Conservation (phyloP, 2,329 filamentous ascomycete species). For the Gremmenia infestans region DNA sequence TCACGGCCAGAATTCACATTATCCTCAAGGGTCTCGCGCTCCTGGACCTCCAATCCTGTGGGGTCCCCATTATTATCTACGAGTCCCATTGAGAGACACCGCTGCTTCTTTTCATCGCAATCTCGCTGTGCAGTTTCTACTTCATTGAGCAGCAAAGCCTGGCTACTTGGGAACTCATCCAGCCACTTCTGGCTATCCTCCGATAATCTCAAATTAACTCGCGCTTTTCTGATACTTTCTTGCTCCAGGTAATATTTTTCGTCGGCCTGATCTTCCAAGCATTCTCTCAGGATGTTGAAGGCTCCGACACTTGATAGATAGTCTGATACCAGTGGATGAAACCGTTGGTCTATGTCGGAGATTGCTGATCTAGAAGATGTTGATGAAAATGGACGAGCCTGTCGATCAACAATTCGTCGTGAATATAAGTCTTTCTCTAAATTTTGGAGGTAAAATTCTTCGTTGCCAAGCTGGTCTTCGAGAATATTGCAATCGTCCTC, state of each 20-base stretch:
- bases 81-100: slow-evolving; percentile 17
- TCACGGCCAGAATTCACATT: slow-evolving; percentile 3
- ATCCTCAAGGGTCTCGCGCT: not conserved
- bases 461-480: slow-evolving; percentile 11
- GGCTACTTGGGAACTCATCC: slow-evolving; percentile 6
- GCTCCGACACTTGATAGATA: slow-evolving; percentile 16
- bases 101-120: slow-evolving; percentile 2
- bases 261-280: slow-evolving; percentile 9
- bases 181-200: slow-evolving; percentile 18
- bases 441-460: slow-evolving; percentile 11
- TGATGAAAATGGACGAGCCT: no score
- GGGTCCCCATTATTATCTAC: slow-evolving; percentile 23
- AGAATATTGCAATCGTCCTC: slow-evolving; percentile 20
- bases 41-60: slow-evolving; percentile 7
- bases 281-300: slow-evolving; percentile 18
- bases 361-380: no score
- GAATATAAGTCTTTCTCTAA: slow-evolving; percentile 12
- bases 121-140: slow-evolving; percentile 8
- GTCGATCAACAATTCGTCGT: not conserved
- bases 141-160: slow-evolving; percentile 5
- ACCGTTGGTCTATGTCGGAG: not conserved
- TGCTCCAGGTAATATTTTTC: slow-evolving; percentile 14
- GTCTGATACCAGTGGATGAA: slow-evolving; percentile 16
- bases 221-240: slow-evolving; percentile 2
- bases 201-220: slow-evolving; percentile 5